A percentile compares a stretch with the other conserved stretches of the same genome.
These are phyloP conservation scores for Phtheirospermum japonicum DNA, from an alignment of 257 asterid species.

Conservation along the genomic window DNA sequence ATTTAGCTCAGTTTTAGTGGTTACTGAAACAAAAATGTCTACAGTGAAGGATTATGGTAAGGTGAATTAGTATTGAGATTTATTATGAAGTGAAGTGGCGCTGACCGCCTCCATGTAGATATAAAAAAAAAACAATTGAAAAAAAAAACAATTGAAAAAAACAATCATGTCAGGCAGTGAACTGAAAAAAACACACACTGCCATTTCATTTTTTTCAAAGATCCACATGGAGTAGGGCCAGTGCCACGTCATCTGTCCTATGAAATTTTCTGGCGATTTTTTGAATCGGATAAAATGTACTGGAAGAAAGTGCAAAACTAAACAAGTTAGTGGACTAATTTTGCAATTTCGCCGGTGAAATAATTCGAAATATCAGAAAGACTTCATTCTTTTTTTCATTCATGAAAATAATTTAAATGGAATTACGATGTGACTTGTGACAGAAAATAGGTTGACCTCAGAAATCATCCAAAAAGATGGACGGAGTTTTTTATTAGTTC, in stretches of 20 bases:
- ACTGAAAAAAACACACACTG: too few species aligned
- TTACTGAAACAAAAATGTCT: constrained; percentile 3
- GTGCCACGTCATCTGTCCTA: too few species aligned
- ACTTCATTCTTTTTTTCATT: neutral
- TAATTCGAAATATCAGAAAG: neutral
- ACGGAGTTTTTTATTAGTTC: neutral
- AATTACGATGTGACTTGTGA: neutral
- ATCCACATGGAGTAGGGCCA: too few species aligned
- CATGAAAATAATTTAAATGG: neutral
- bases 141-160: too few species aligned
- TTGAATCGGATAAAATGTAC: neutral
- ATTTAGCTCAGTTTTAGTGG: constrained; percentile 8
- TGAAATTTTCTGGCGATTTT: too few species aligned
- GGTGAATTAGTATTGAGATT: neutral
- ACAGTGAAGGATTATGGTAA: constrained; percentile 14
- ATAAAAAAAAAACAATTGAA: too few species aligned
- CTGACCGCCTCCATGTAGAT: too few species aligned
- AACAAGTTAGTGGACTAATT: too few species aligned
- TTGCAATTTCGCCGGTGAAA: too few species aligned
- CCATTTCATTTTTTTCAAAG: too few species aligned
- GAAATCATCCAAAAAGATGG: constrained; percentile 5
- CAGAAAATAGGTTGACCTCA: neutral
- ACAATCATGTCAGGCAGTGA: too few species aligned
- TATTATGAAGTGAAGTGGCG: too few species aligned
- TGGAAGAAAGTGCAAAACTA: neutral